Evolutionary conservation across 768 basidiomycete species (phyloP).

Genomic region (Boletus rubescentipes): DNA sequence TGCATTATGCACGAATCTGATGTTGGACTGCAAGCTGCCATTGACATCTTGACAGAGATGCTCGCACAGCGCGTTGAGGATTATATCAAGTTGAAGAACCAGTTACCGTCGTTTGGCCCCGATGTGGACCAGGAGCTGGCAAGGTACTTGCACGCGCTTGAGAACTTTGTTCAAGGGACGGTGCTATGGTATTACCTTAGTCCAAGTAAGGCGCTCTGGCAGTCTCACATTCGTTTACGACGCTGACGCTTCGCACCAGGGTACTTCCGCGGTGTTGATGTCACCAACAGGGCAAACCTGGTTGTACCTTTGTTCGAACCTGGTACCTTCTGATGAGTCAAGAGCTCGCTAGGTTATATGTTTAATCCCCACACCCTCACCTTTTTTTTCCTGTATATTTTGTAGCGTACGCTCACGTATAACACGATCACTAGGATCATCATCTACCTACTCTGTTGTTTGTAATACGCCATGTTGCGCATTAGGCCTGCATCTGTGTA

Average conservation of each 20-base stretch:
- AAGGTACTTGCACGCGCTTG: constrained; percentile 35
- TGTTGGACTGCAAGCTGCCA: constrained; percentile 34
- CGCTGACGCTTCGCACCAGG: constrained; percentile 21
- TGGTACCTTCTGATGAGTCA: constrained; percentile 23
- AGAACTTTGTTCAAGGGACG: constrained; percentile 40
- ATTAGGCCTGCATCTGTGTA: constrained; percentile 1
- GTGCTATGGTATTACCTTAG: constrained; percentile 42
- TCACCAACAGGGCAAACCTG: constrained; percentile 28
- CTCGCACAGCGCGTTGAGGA: constrained; percentile 35
- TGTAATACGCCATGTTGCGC: constrained; percentile 14
- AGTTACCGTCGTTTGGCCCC: constrained; percentile 35
- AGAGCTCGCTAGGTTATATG: not conserved
- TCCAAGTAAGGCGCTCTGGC: constrained; percentile 30
- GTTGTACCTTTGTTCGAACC: constrained; percentile 32
- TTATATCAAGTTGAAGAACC: constrained; percentile 32
- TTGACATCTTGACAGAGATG: constrained; percentile 39
- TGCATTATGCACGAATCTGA: constrained; percentile 38
- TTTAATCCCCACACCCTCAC: not conserved
- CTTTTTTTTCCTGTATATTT: constrained; percentile 14
- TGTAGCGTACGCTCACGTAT: constrained; percentile 19
- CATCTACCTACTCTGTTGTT: not conserved
- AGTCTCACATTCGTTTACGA: not conserved
- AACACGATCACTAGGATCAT: constrained; percentile 16
- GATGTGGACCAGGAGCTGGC: constrained; percentile 35
- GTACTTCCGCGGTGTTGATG: constrained; percentile 36